These are phyloP conservation scores for Lactarius deliciosus DNA, from an alignment of 768 basidiomycete species.

Conservation along the genomic window DNA sequence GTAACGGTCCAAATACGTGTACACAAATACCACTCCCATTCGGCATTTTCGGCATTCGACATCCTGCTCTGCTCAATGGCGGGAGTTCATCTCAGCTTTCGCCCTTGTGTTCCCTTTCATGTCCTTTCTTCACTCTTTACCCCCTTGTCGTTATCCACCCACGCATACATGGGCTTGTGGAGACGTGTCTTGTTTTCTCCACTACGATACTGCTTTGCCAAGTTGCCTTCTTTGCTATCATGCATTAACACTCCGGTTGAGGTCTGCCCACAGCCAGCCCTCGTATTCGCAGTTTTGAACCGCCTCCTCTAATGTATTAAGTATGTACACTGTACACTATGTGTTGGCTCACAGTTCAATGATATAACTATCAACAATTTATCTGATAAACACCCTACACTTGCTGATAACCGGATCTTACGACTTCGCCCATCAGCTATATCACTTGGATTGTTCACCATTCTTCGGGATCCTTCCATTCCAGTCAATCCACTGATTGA, in stretches of 20 bases:
- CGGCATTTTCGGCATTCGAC: no score
- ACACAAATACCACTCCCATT: constrained; percentile 6
- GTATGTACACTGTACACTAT: background rate
- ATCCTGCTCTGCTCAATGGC: no score
- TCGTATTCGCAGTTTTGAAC: background rate
- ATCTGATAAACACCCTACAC: background rate
- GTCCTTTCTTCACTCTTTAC: background rate
- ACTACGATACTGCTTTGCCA: background rate
- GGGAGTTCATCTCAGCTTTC: no score
- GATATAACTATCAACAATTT: background rate
- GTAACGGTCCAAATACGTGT: constrained; percentile 3
- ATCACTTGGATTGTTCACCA: background rate
- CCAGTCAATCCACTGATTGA: background rate
- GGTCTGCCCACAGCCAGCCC: background rate
- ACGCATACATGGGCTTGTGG: background rate
- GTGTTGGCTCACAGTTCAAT: background rate
- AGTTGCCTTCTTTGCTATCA: background rate
- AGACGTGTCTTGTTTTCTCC: background rate
- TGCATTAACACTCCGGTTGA: background rate
- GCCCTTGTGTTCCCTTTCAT: background rate
- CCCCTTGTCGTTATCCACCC: background rate
- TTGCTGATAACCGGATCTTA: background rate
- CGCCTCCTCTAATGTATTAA: background rate
- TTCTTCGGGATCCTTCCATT: background rate
- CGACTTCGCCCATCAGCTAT: background rate